A percentile compares a stretch with the other conserved stretches of the same genome.
These are phyloP conservation scores for Russula abietina DNA, from an alignment of 768 basidiomycete species.

Conservation along the genomic window DNA sequence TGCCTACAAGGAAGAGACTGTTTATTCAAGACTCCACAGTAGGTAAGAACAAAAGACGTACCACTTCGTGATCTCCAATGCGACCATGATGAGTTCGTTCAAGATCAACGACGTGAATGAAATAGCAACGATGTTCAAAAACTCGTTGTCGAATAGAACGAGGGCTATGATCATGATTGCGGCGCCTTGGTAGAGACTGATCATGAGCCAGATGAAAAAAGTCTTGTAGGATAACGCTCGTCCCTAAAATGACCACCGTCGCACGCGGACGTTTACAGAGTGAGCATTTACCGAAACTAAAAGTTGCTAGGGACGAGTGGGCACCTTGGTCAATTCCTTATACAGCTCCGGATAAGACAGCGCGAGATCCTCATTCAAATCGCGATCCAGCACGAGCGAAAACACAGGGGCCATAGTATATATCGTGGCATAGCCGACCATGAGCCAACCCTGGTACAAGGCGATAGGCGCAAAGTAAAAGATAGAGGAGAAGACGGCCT, in stretches of 20 bases:
- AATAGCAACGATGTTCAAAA: constrained; percentile 96
- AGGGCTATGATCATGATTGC: constrained; percentile 99
- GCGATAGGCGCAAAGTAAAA: constrained; percentile 96
- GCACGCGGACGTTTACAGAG: neutral
- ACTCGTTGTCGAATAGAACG: constrained; percentile 93
- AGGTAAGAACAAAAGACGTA: constrained; percentile 28
- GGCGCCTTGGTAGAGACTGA: constrained; percentile 96
- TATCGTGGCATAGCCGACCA: constrained; percentile 93
- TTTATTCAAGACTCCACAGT: neutral
- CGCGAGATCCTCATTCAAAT: constrained; percentile 93
- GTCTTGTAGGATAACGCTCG: constrained; percentile 95
- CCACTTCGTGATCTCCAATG: constrained; percentile 97
- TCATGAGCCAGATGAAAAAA: constrained; percentile 97
- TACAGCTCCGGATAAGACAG: constrained; percentile 95
- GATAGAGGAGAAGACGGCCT: constrained; percentile 91
- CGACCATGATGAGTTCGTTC: constrained; percentile 99
- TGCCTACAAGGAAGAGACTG: constrained; percentile 54
- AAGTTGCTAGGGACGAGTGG: constrained; percentile 4
- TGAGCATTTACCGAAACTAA: neutral
- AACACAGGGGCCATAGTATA: constrained; percentile 99
- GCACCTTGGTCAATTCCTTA: constrained; percentile 93
- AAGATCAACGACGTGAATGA: constrained; percentile 94
- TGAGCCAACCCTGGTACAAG: constrained; percentile 95
- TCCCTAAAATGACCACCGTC: constrained; percentile 47
- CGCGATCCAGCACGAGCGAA: constrained; percentile 90